These are phyloP conservation scores for Candida quercuum DNA, from an alignment of 805 yeast species.

Conservation along the genomic window DNA sequence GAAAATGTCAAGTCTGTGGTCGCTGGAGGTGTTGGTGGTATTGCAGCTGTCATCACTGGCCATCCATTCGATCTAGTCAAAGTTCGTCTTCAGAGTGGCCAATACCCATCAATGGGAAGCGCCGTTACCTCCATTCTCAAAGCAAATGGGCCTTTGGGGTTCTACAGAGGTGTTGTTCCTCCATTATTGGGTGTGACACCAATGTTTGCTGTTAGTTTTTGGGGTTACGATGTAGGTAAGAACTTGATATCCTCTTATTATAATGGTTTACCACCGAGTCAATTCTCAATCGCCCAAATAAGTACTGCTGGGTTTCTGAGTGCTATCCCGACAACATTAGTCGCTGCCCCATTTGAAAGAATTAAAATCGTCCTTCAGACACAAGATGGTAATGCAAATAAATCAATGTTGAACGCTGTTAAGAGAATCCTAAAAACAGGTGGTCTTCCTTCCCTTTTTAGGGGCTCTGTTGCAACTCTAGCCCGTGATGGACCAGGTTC, in stretches of 20 bases:
- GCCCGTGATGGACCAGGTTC: constrained; percentile 98
- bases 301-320: constrained; percentile 92
- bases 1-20: constrained; percentile 84
- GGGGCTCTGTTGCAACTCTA: constrained; percentile 87
- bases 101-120: constrained; percentile 53
- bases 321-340: constrained; percentile 90
- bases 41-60: constrained; percentile 92
- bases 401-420: constrained; percentile 51
- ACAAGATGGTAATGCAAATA: constrained; percentile 37
- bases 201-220: constrained; percentile 95
- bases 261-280: constrained; percentile 30
- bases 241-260: constrained; percentile 47
- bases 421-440: constrained; percentile 69
- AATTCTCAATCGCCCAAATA: constrained; percentile 61
- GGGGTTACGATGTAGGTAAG: constrained; percentile 97
- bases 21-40: constrained; percentile 95
- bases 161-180: constrained; percentile 91
- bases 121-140: constrained; percentile 68
- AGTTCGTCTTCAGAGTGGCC: constrained; percentile 80
- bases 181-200: constrained; percentile 97
- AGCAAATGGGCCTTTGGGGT: constrained; percentile 73
- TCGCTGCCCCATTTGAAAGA: constrained; percentile 97
- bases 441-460: constrained; percentile 78
- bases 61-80: constrained; percentile 95
- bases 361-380: constrained; percentile 91